These are phyloP conservation scores for Rhodotorula kratochvilovae DNA, from an alignment of 768 basidiomycete genomes.

Conservation along the genomic window DNA sequence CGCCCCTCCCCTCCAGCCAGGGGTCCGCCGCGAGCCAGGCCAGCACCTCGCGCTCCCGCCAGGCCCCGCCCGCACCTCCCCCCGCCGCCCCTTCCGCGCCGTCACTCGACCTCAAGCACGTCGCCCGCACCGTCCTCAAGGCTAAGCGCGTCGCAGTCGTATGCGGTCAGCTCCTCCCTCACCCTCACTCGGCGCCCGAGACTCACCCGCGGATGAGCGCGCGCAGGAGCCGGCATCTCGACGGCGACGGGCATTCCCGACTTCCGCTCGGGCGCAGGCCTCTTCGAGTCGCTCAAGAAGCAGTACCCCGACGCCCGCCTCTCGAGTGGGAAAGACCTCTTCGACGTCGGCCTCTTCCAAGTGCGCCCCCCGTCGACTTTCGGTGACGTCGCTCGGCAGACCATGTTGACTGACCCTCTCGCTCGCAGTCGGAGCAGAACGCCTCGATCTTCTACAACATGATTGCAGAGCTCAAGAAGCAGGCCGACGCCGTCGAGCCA, in stretches of 20 bases:
- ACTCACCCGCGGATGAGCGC: not conserved
- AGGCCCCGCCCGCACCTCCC: not conserved
- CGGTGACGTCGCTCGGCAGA: not conserved
- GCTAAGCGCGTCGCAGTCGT: slow-evolving; percentile 80
- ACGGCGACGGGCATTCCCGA: slow-evolving; percentile 84
- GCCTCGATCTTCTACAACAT: slow-evolving; percentile 79
- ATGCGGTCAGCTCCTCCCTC: slow-evolving; percentile 59
- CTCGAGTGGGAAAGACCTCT: slow-evolving; percentile 76
- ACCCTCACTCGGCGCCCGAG: not conserved
- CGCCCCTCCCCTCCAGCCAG: too few relatives aligned
- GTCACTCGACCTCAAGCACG: slow-evolving; percentile 1
- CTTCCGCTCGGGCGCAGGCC: slow-evolving; percentile 73
- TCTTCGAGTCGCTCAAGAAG: slow-evolving; percentile 71
- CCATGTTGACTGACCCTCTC: not conserved
- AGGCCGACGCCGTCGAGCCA: slow-evolving; percentile 67
- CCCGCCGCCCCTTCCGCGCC: not conserved
- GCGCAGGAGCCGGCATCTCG: slow-evolving; percentile 73
- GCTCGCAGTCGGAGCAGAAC: slow-evolving; percentile 60
- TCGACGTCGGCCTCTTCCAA: slow-evolving; percentile 83
- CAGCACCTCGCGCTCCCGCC: not conserved
- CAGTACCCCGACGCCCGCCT: slow-evolving; percentile 70
- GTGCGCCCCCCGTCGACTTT: slow-evolving; percentile 51
- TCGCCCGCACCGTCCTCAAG: slow-evolving; percentile 59
- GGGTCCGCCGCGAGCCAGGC: too few relatives aligned
- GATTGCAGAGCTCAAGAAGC: slow-evolving; percentile 73